Percentiles rank a stretch among this genome's conserved stretches.
Evolutionary conservation across 2,329 filamentous ascomycete genomes (phyloP).

Genomic region (Penicillium digitatum): DNA sequence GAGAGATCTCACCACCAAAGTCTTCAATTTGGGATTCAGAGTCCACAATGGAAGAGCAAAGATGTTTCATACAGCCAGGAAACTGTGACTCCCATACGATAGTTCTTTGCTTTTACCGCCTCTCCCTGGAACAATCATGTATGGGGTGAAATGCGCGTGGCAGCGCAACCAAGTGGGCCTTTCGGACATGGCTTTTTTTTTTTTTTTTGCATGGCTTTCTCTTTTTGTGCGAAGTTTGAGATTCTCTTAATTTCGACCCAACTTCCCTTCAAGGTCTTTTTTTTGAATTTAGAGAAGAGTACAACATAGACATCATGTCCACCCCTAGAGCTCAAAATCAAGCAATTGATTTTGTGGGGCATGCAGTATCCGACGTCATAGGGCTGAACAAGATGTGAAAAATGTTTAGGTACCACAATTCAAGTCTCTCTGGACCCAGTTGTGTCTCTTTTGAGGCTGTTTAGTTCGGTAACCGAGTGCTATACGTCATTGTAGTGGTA

Average conservation of each 20-base stretch:
- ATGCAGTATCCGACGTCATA: background rate
- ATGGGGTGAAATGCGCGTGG: background rate
- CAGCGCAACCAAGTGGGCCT: background rate
- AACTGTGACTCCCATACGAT: background rate
- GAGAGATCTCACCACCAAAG: background rate
- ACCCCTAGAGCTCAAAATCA: too few relatives aligned
- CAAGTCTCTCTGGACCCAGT: background rate
- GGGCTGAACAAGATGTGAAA: conserved; percentile 5
- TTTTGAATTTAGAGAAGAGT: too few relatives aligned
- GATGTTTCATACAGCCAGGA: background rate
- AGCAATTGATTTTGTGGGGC: background rate
- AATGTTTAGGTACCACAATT: conserved; percentile 3
- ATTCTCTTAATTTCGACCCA: too few relatives aligned
- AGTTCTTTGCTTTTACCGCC: background rate
- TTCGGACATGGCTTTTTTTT: background rate
- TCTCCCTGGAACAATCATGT: background rate
- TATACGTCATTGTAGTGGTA: conserved; percentile 3
- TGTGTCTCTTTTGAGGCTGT: too few relatives aligned
- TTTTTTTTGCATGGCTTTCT: background rate
- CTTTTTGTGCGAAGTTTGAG: background rate
- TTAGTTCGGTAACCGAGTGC: too few relatives aligned
- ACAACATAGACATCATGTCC: too few relatives aligned
- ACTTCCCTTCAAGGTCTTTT: too few relatives aligned
- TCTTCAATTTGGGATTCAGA: background rate
- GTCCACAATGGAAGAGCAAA: background rate